Evolutionary conservation across 495 filamentous ascomycete species (phyloP).

Genomic region (Trypethelium eluteriae): DNA sequence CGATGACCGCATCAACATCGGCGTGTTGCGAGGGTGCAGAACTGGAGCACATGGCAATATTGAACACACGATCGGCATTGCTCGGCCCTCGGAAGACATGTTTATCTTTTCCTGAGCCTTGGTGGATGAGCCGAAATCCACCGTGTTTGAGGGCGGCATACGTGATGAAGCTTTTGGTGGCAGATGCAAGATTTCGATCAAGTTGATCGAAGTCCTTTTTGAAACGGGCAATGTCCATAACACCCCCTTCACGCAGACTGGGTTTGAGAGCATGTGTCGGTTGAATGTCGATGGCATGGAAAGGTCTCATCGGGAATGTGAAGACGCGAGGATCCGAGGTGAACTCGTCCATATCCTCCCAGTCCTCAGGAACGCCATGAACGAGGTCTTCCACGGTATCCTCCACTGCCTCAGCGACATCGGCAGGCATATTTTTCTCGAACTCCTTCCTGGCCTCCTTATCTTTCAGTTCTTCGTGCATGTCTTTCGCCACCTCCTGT

Average conservation of each 20-base stretch:
- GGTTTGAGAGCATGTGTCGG: constrained; percentile 35
- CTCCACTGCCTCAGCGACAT: constrained; percentile 48
- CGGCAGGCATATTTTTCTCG: constrained; percentile 43
- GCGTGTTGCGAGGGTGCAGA: constrained; percentile 35
- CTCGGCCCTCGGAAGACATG: constrained; percentile 66
- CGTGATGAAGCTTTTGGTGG: constrained; percentile 83
- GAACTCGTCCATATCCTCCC: constrained; percentile 57
- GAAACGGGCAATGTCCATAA: constrained; percentile 82
- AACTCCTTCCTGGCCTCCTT: constrained; percentile 45
- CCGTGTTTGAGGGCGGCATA: constrained; percentile 89
- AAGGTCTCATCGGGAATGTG: constrained; percentile 93
- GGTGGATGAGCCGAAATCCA: constrained; percentile 83
- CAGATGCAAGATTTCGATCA: constrained; percentile 83
- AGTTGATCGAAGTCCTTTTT: constrained; percentile 98
- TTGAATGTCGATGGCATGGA: constrained; percentile 66
- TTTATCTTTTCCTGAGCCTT: constrained; percentile 83
- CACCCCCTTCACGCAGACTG: constrained; percentile 54
- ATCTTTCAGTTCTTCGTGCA: constrained; percentile 52
- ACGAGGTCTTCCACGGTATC: constrained; percentile 54
- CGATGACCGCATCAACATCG: constrained; percentile 69
- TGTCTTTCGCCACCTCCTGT: constrained; percentile 43
- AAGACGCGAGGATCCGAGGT: constrained; percentile 57
- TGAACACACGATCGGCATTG: constrained; percentile 85
- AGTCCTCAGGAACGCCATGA: constrained; percentile 51
- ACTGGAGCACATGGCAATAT: constrained; percentile 70